Evolutionary conservation across 2,329 filamentous ascomycete genomes (phyloP).

Genomic region (Pseudogymnoascus sp.): DNA sequence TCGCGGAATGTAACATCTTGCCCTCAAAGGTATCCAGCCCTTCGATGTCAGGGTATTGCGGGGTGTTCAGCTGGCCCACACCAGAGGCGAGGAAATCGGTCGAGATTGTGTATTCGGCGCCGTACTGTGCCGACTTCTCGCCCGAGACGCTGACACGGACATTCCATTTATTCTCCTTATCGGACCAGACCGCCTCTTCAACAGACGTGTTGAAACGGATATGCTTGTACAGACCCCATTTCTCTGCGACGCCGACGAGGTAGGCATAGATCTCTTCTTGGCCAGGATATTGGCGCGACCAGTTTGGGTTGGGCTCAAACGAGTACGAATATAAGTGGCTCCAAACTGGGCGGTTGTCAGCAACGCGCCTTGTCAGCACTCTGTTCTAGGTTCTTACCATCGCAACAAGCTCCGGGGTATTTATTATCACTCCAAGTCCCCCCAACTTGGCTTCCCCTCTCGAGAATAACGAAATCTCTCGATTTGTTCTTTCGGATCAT

Average conservation of each 20-base stretch:
- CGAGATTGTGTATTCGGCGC: conserved; percentile 42
- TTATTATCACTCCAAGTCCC: conserved; percentile 49
- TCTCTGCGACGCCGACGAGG: conserved; percentile 43
- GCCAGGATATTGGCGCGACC: conserved; percentile 50
- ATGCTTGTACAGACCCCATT: conserved; percentile 47
- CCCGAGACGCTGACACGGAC: conserved; percentile 41
- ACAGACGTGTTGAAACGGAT: conserved; percentile 51
- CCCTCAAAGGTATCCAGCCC: conserved; percentile 40
- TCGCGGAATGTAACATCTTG: conserved; percentile 43
- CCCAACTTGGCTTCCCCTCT: conserved; percentile 44
- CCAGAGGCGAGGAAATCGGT: conserved; percentile 51
- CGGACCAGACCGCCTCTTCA: conserved; percentile 47
- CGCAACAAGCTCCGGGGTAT: conserved; percentile 48
- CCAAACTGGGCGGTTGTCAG: conserved; percentile 30
- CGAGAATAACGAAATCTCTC: conserved; percentile 49
- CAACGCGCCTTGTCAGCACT: background rate
- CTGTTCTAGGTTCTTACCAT: conserved; percentile 28
- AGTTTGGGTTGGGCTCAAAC: conserved; percentile 52
- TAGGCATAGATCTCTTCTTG: conserved; percentile 54
- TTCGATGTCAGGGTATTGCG: conserved; percentile 43
- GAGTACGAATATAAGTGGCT: conserved; percentile 50
- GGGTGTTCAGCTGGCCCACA: conserved; percentile 52
- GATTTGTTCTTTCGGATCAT: conserved; percentile 44
- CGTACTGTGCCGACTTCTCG: conserved; percentile 49
- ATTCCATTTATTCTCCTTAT: conserved; percentile 43